These are phyloP conservation scores for Trypanosoma theileri DNA, from an alignment of 208 protist genomes.

Conservation along the genomic window DNA sequence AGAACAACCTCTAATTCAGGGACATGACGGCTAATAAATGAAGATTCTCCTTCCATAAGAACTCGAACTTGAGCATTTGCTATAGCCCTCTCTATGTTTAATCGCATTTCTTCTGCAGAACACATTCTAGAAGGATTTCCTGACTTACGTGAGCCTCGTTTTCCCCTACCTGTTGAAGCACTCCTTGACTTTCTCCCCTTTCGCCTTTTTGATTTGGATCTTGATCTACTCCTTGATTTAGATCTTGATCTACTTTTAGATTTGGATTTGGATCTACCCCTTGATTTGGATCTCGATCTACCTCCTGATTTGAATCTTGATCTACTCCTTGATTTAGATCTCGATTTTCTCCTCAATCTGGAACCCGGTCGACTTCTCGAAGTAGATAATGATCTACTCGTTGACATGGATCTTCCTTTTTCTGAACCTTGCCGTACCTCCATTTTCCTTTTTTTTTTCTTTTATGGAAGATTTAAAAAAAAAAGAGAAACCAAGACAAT, in stretches of 20 bases:
- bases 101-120: not conserved
- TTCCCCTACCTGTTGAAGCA: not conserved
- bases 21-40: slow-evolving; percentile 47
- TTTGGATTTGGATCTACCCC: slow-evolving; percentile 10
- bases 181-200: slow-evolving; percentile 12
- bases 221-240: slow-evolving; percentile 8
- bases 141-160: not conserved
- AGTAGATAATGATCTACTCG: not conserved
- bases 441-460: slow-evolving; percentile 7
- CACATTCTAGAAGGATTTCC: not conserved
- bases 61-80: slow-evolving; percentile 27
- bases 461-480: slow-evolving; percentile 8
- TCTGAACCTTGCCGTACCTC: slow-evolving; percentile 2
- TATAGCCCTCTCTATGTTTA: not conserved
- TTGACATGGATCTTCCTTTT: not conserved
- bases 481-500: slow-evolving; percentile 9
- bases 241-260: too few relatives aligned
- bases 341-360: not conserved
- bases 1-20: slow-evolving; percentile 74
- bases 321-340: not conserved
- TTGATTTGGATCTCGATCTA: not conserved
- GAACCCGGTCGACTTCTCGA: not conserved
- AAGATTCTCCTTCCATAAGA: slow-evolving; percentile 62
- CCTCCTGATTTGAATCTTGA: not conserved
- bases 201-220: not conserved